Base-by-base conservation (phyloP, 2,329 filamentous ascomycete genomes). In the Epichloe sp. region DNA sequence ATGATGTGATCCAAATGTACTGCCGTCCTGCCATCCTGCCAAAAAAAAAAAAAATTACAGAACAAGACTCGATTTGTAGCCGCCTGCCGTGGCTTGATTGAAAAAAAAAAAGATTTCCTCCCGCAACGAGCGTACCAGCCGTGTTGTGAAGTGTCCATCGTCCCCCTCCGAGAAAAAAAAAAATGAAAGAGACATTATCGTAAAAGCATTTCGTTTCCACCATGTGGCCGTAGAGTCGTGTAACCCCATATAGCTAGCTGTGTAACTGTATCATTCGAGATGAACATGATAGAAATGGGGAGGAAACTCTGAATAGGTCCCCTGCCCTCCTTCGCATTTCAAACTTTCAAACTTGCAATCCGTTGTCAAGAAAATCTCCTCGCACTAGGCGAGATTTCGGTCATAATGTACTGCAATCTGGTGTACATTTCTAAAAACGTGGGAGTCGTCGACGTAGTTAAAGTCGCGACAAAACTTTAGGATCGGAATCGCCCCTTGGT, bases 401-500 rank as follows among this genome's bases (percentile, higher is more conserved):
- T 45, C 42, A 40, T 21, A 41, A 11, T 36, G 34, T 44, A 37
- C 21, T 34, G 48, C 48, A 23, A 41, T 50, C 8, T 34, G 36
- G 42, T 44, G 35, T 40, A 41, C 34, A 26, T 48, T 26, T 19
- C 15, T 38, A 47, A 51, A 54, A 58, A 57, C 57, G 56, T 59
- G 57, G 50, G 31, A 31, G 21, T 48, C 45, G 46, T 36, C 47
- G 50, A 49, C 41, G 19, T 46, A 15, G 4, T 48, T 12, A 5
- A 15, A 36, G 50, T 48, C 38, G 53, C 41, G 51, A 53, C 47
- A 48, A 55, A 46, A 12, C 8, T 23, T 57, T 57, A 68, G 57
- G 65, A 57, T 53, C 64, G 55, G 58, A 62, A 66, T 52, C 65
- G 63, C 48, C 60, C 51, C 52, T 58, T 62, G 40, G 74, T 71